Evolutionary conservation across 768 basidiomycete genomes (phyloP).

Genomic region (Amanita muscaria): DNA sequence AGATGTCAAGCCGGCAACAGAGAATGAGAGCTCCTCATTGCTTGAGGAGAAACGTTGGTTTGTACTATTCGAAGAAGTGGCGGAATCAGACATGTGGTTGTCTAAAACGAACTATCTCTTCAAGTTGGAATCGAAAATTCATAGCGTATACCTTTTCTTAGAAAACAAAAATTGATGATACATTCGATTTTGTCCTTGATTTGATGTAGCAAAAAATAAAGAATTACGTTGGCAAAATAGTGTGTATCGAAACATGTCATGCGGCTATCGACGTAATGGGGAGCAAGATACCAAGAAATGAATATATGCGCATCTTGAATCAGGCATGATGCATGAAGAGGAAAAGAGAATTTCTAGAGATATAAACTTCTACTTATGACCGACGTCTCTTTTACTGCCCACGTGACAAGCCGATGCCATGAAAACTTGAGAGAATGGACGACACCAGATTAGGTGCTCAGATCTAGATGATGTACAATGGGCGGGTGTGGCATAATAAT

Average conservation of each 20-base stretch:
- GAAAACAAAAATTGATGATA: too few relatives aligned
- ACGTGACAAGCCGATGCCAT: background rate
- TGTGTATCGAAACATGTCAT: slow-evolving; percentile 1
- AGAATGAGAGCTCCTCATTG: too few relatives aligned
- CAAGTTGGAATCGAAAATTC: too few relatives aligned
- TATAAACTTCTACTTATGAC: background rate
- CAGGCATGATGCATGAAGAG: background rate
- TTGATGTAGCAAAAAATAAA: too few relatives aligned
- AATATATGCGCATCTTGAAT: slow-evolving; percentile 2
- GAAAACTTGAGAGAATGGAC: slow-evolving; percentile 3
- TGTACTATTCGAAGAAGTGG: too few relatives aligned
- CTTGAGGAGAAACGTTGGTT: too few relatives aligned
- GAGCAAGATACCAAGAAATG: background rate
- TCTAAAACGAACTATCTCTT: too few relatives aligned
- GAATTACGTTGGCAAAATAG: slow-evolving; percentile 3
- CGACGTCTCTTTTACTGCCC: background rate
- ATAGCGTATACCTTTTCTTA: too few relatives aligned
- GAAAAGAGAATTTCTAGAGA: background rate
- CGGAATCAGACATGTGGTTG: too few relatives aligned
- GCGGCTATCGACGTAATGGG: background rate
- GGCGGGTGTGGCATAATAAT: slow-evolving; percentile 5
- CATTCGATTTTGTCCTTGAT: too few relatives aligned
- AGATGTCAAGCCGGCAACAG: too few relatives aligned
- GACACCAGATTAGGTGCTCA: slow-evolving; percentile 7
- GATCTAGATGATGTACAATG: slow-evolving; percentile 5